Percentiles rank a stretch among this genome's conserved stretches.
Conservation (phyloP, 495 filamentous ascomycete genomes). For the Aspergillus kassunensis region DNA sequence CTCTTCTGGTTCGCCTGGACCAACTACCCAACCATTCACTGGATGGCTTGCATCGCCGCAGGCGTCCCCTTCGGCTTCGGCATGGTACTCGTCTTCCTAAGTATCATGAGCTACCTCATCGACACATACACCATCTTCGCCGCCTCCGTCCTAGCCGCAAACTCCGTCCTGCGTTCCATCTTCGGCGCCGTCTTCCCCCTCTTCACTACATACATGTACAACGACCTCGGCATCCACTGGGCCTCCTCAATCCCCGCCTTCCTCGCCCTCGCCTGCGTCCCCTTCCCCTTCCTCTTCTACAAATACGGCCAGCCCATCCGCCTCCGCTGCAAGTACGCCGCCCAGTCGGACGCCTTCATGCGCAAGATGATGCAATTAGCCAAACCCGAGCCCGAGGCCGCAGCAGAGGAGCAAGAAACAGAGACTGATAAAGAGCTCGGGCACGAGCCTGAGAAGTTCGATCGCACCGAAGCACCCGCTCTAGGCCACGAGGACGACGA, state of each 20-base stretch:
- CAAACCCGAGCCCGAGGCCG: constrained; percentile 11
- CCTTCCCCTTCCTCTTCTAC: constrained; percentile 79
- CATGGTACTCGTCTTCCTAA: constrained; percentile 71
- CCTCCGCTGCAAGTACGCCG: constrained; percentile 68
- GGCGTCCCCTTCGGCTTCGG: constrained; percentile 71
- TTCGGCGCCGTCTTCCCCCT: constrained; percentile 85
- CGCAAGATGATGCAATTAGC: constrained; percentile 38
- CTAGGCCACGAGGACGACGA: constrained; percentile 22
- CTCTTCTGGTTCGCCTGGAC: constrained; percentile 71
- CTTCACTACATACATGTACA: constrained; percentile 77
- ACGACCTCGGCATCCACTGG: constrained; percentile 75
- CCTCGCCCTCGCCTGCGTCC: constrained; percentile 68
- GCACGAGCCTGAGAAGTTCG: constrained; percentile 21
- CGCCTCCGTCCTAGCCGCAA: constrained; percentile 75
- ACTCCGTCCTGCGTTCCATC: constrained; percentile 60
- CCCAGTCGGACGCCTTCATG: constrained; percentile 47
- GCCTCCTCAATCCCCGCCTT: constrained; percentile 74
- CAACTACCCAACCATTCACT: constrained; percentile 65
- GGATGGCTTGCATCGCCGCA: constrained; percentile 59
- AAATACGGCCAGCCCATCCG: constrained; percentile 67
- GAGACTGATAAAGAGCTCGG: too few species aligned
- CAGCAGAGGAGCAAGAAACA: constrained; percentile 7
- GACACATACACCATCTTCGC: constrained; percentile 79
- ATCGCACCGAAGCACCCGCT: constrained; percentile 41
- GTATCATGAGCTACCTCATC: constrained; percentile 76